Evolutionary conservation across 805 yeast species (phyloP).

Genomic region (Lachancea cidri): DNA sequence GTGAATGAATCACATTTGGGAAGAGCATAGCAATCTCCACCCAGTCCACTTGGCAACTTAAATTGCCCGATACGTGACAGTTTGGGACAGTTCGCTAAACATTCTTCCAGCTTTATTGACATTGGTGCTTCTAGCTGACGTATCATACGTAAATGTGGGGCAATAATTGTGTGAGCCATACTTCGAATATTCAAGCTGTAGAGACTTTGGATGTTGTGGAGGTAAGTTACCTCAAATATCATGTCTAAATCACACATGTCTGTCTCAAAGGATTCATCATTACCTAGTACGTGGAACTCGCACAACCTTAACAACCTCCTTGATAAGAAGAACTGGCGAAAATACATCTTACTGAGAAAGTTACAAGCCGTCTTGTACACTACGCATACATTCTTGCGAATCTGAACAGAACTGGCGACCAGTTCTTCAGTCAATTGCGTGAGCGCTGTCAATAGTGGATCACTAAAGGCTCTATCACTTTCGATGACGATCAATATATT

Average conservation of each 20-base stretch:
- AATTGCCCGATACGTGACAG: slow-evolving; percentile 18
- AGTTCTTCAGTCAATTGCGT: slow-evolving; percentile 4
- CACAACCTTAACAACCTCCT: slow-evolving; percentile 12
- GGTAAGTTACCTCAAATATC: slow-evolving; percentile 21
- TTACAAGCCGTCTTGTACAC: slow-evolving; percentile 21
- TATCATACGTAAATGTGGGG: slow-evolving; percentile 15
- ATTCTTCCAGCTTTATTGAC: slow-evolving; percentile 10
- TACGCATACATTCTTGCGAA: slow-evolving; percentile 16
- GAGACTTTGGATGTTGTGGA: slow-evolving; percentile 16
- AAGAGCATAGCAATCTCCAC: slow-evolving; percentile 10
- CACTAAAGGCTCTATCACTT: slow-evolving; percentile 21
- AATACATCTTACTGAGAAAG: slow-evolving; percentile 26
- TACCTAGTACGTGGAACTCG: slow-evolving; percentile 26
- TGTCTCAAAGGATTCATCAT: slow-evolving; percentile 1
- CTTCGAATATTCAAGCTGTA: slow-evolving; percentile 21
- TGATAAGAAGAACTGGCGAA: slow-evolving; percentile 17
- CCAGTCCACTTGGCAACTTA: slow-evolving; percentile 11
- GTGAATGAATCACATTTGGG: slow-evolving; percentile 22
- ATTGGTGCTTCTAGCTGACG: slow-evolving; percentile 14
- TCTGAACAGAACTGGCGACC: not conserved
- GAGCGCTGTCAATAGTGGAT: slow-evolving; percentile 15
- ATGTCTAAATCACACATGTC: slow-evolving; percentile 22
- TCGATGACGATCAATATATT: slow-evolving; percentile 20
- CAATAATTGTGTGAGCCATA: slow-evolving; percentile 12
- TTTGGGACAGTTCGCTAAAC: slow-evolving; percentile 15